These are phyloP conservation scores for Alnus rubra DNA, from an alignment of 306 rosid genomes.

Conservation along the genomic window DNA sequence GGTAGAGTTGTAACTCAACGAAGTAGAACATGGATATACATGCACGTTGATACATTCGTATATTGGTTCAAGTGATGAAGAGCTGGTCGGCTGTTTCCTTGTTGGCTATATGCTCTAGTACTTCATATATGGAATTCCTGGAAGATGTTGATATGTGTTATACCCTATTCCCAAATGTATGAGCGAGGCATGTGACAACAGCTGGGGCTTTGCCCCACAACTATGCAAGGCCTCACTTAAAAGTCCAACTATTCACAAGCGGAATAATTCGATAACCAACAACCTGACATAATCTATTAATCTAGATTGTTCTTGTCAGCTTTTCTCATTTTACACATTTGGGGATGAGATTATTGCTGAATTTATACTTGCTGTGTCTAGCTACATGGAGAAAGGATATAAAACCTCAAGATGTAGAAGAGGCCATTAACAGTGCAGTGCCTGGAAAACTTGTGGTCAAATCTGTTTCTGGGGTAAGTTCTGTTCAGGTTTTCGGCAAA, in stretches of 20 bases:
- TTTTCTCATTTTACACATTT: background rate
- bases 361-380: slow-evolving; percentile 27
- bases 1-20: background rate
- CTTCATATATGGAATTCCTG: background rate
- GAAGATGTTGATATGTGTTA: background rate
- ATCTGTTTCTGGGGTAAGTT: slow-evolving; percentile 71
- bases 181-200: too few species aligned
- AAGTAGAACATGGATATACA: background rate
- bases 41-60: background rate
- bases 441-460: slow-evolving; percentile 69
- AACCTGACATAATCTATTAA: background rate
- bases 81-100: background rate
- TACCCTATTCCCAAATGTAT: background rate
- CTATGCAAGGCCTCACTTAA: too few species aligned
- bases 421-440: slow-evolving; percentile 64
- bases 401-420: slow-evolving; percentile 64
- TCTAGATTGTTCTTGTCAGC: background rate
- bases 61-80: background rate
- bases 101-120: background rate
- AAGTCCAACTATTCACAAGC: too few species aligned
- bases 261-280: too few species aligned
- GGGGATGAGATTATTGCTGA: slow-evolving; percentile 14
- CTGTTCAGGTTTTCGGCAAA: slow-evolving; percentile 24
- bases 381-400: slow-evolving; percentile 93
- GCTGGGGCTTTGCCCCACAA: too few species aligned